Evolutionary conservation across 1,284 basidiomycete species (phyloP), one percentile per base, ranked within the genome.

Genomic region (Marasmius tenuissimus): DNA sequence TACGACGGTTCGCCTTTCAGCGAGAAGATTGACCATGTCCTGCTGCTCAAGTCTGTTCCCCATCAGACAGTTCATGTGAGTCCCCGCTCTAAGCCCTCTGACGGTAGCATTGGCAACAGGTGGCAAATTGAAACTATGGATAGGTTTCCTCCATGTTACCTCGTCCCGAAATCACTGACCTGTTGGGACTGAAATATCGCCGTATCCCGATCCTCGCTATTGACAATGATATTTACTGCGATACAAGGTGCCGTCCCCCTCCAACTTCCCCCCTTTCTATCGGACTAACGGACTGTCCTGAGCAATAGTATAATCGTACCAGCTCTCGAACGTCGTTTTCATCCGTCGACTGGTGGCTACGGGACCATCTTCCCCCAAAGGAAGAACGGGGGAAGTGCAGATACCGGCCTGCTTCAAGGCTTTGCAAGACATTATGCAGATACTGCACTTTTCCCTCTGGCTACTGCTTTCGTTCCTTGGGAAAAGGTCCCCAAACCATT

Each of bases 191-290:
- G 16, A 70, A 71, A 40, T 85, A 86, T 69, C 81, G 84, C 16
- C 77, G 81, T 33, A 84, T 86, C 34, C 84, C 84, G 14, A 73
- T 86, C n/a, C 74, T 85, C 1, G 80, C 84, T 16, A 83, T 86
- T 56, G 84, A 84, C 5, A 82, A 81, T 62, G 83, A 85, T 65
- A 75, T 85, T 0, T 83, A 83, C 67, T 81, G 81, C 64, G 84
- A 85, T 70, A 82, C 81, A 14, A 76, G 74, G 77, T 71, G 37
- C 60, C 27, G 18, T 39, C 18, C 18, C 47, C 20, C 39, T 62
- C 51, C 45, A 55, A 22, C 11, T 48, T 34, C 16, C 58, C 58
- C 45, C 51, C 39, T 55, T 22, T 10, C 27, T 27, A 9, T 5
- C 51, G 20, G 14, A 61, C 35, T 47, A n/a, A 57, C 27, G 47